A percentile compares a stretch with the other conserved stretches of the same genome.
These are phyloP conservation scores for Boletus rufocinnamomeus DNA, from an alignment of 768 basidiomycete species.

Conservation along the genomic window DNA sequence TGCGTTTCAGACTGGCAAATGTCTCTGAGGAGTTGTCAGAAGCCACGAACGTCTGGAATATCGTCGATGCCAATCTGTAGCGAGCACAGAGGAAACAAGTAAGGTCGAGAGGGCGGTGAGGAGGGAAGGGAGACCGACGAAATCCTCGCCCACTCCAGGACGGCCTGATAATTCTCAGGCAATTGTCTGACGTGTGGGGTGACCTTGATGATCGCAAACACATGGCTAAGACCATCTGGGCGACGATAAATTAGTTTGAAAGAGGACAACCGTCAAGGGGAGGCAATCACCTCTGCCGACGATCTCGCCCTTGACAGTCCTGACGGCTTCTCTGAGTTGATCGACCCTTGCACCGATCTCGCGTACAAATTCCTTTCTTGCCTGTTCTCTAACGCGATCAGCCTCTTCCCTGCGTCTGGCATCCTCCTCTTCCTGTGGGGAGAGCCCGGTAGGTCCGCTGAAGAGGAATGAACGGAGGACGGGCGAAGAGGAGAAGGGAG, in stretches of 20 bases:
- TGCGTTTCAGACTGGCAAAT: conserved; percentile 83
- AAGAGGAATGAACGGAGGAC: conserved; percentile 86
- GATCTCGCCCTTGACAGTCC: conserved; percentile 91
- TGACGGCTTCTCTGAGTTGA: conserved; percentile 77
- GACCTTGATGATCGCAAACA: conserved; percentile 87
- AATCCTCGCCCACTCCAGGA: conserved; percentile 95
- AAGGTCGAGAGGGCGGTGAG: conserved; percentile 3
- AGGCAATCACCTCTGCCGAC: conserved; percentile 70
- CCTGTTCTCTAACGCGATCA: conserved; percentile 85
- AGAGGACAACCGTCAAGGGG: neutral
- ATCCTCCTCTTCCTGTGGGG: conserved; percentile 76
- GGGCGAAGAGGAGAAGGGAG: conserved; percentile 78
- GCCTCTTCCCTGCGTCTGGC: conserved; percentile 81
- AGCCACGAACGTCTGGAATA: conserved; percentile 94
- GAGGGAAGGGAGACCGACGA: conserved; percentile 61
- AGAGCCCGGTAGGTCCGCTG: conserved; percentile 69
- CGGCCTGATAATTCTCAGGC: conserved; percentile 83
- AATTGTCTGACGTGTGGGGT: conserved; percentile 76
- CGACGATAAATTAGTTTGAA: conserved; percentile 7
- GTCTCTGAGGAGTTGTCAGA: conserved; percentile 90
- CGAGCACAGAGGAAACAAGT: conserved; percentile 6
- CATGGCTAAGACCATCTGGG: conserved; percentile 81
- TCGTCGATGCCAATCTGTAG: conserved; percentile 86
- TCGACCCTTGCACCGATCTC: conserved; percentile 90
- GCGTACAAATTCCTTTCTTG: conserved; percentile 76